Percentiles rank a stretch among this genome's conserved stretches.
Evolutionary conservation across 2,329 filamentous ascomycete species (phyloP).

Genomic region (Aureobasidium leucospermi): DNA sequence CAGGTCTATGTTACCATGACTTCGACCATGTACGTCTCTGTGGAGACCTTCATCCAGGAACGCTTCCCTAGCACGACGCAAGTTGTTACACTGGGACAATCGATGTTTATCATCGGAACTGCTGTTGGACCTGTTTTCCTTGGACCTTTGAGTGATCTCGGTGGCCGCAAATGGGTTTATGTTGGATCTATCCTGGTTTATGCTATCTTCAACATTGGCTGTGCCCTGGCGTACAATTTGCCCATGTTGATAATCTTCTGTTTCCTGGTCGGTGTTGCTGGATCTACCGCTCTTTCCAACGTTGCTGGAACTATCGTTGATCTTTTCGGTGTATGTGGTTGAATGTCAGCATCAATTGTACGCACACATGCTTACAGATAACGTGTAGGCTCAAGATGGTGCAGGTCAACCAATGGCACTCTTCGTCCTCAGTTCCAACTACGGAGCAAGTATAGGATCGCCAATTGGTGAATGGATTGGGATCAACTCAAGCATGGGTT

Average conservation of each 20-base stretch:
- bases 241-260: constrained; percentile 16
- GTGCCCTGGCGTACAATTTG: constrained; percentile 12
- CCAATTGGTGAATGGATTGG: constrained; percentile 27
- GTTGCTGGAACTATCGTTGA: constrained; percentile 16
- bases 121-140: constrained; percentile 13
- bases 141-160: constrained; percentile 11
- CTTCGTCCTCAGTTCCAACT: constrained; percentile 28
- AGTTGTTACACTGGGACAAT: constrained; percentile 11
- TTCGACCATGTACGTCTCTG: constrained; percentile 10
- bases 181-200: constrained; percentile 9
- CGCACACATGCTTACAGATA: background rate
- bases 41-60: background rate
- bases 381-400: constrained; percentile 14
- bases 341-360: background rate
- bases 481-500: constrained; percentile 28
- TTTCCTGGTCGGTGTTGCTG: constrained; percentile 15
- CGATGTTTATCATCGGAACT: constrained; percentile 13
- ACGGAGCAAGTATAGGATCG: constrained; percentile 24
- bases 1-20: constrained; percentile 11
- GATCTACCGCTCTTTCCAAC: constrained; percentile 14
- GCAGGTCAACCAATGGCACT: constrained; percentile 24
- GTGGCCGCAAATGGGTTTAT: constrained; percentile 13
- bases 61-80: constrained; percentile 5
- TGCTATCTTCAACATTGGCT: constrained; percentile 10
- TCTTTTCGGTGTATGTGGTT: constrained; percentile 3